These are phyloP conservation scores for Punica granatum DNA, from an alignment of 345 rosid species.

Conservation along the genomic window DNA sequence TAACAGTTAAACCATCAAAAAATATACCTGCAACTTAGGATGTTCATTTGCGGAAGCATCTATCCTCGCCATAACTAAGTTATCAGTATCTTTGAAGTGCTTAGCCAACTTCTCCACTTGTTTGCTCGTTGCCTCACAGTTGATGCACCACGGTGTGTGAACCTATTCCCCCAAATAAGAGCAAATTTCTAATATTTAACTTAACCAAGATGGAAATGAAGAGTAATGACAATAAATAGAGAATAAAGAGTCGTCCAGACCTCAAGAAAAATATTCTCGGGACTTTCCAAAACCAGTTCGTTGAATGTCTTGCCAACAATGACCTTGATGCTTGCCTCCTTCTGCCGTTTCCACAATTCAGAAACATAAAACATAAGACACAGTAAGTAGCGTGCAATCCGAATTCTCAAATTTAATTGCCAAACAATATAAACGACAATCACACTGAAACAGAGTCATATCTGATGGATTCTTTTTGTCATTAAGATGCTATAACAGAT, in stretches of 20 bases:
- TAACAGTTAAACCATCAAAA: background rate
- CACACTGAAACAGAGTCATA: background rate
- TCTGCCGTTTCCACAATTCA: slow-evolving; percentile 32
- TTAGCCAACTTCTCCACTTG: slow-evolving; percentile 74
- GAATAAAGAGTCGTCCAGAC: slow-evolving; percentile 22
- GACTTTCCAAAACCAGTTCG: slow-evolving; percentile 60
- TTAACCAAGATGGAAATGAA: background rate
- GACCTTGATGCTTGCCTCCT: slow-evolving; percentile 39
- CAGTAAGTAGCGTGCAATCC: background rate
- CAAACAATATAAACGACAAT: background rate
- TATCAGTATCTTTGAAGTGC: slow-evolving; percentile 70
- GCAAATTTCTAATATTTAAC: background rate
- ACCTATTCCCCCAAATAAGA: slow-evolving; percentile 29
- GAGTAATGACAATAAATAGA: background rate
- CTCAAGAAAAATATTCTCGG: slow-evolving; percentile 73
- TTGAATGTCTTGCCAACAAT: slow-evolving; percentile 81
- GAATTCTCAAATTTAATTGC: background rate
- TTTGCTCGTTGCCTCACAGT: slow-evolving; percentile 63
- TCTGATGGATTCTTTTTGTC: background rate
- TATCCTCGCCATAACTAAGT: slow-evolving; percentile 59
- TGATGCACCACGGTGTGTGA: slow-evolving; percentile 80
- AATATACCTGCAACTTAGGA: slow-evolving; percentile 55
- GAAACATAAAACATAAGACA: background rate
- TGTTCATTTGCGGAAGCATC: slow-evolving; percentile 90
- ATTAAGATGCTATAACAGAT: background rate